Conservation (phyloP, 768 basidiomycete genomes). For the Lentinula detonsa region DNA sequence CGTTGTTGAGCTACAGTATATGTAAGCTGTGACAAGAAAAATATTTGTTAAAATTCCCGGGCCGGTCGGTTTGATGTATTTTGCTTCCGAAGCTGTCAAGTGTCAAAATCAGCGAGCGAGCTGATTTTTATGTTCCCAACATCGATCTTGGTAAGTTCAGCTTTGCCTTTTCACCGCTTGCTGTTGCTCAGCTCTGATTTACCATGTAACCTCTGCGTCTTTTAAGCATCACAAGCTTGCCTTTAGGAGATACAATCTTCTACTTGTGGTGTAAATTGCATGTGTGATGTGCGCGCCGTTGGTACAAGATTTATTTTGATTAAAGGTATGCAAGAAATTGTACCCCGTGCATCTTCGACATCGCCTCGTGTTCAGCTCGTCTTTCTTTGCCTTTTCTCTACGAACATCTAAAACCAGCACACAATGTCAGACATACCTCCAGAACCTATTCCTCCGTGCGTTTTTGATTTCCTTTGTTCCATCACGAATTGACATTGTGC, state of each 20-base stretch:
- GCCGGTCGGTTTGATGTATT: background rate
- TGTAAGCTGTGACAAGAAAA: background rate
- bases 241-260: background rate
- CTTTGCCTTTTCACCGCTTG: background rate
- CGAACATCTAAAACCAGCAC: background rate
- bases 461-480: constrained; percentile 11
- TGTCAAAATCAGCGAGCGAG: background rate
- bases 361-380: constrained; percentile 28
- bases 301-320: constrained; percentile 10
- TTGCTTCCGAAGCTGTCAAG: background rate
- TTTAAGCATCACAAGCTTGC: background rate
- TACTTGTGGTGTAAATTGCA: constrained; percentile 15
- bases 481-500: constrained; percentile 8
- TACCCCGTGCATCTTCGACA: constrained; percentile 21
- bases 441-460: constrained; percentile 51
- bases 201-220: background rate
- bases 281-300: constrained; percentile 27
- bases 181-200: background rate
- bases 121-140: background rate
- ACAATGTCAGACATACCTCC: constrained; percentile 18
- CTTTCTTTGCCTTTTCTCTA: constrained; percentile 31
- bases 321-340: constrained; percentile 16
- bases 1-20: constrained; percentile 11
- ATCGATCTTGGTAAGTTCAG: background rate
- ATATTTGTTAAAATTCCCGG: background rate